Evolutionary conservation across 352 stramenopile genomes (phyloP).

Genomic region (Pythium rhizo-oryzae): DNA sequence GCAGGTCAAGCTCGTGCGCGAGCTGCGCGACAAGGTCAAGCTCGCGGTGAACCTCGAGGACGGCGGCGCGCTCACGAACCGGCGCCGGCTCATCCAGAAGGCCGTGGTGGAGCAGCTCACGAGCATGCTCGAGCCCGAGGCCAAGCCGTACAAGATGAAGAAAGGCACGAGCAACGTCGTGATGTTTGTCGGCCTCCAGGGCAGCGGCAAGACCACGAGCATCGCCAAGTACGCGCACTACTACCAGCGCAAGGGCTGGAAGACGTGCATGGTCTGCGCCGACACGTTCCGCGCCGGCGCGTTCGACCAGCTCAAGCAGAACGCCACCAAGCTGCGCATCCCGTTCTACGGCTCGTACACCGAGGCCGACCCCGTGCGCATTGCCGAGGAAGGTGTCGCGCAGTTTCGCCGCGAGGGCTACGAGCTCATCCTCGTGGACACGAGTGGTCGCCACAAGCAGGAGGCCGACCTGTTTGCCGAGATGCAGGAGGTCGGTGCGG

Average conservation of each 20-base stretch:
- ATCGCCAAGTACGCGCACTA: slow-evolving; percentile 99
- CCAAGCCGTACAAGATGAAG: slow-evolving; percentile 90
- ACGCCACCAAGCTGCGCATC: slow-evolving; percentile 97
- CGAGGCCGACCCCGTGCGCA: slow-evolving; percentile 97
- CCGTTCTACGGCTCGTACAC: slow-evolving; percentile 99
- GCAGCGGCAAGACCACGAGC: slow-evolving; percentile 99
- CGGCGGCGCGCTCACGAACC: slow-evolving; percentile 74
- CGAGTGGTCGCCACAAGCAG: slow-evolving; percentile 98
- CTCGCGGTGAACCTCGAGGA: slow-evolving; percentile 86
- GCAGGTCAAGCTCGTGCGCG: slow-evolving; percentile 87
- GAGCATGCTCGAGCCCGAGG: slow-evolving; percentile 87
- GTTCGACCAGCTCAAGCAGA: slow-evolving; percentile 99
- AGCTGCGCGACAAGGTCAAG: slow-evolving; percentile 91
- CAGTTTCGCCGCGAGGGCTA: slow-evolving; percentile 97
- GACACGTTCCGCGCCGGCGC: slow-evolving; percentile 99
- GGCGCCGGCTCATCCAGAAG: slow-evolving; percentile 90
- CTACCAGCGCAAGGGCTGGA: slow-evolving; percentile 98
- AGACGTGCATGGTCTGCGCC: slow-evolving; percentile 99
- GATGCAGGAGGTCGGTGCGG: slow-evolving; percentile 98
- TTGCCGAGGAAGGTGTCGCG: slow-evolving; percentile 97
- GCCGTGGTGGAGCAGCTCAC: slow-evolving; percentile 91
- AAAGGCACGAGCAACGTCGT: slow-evolving; percentile 92
- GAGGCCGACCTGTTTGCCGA: slow-evolving; percentile 98
- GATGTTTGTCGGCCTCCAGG: slow-evolving; percentile 95
- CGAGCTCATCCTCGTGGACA: slow-evolving; percentile 99